Conservation (phyloP, 1,284 basidiomycete species). For the Heliocybe sulcata region DNA sequence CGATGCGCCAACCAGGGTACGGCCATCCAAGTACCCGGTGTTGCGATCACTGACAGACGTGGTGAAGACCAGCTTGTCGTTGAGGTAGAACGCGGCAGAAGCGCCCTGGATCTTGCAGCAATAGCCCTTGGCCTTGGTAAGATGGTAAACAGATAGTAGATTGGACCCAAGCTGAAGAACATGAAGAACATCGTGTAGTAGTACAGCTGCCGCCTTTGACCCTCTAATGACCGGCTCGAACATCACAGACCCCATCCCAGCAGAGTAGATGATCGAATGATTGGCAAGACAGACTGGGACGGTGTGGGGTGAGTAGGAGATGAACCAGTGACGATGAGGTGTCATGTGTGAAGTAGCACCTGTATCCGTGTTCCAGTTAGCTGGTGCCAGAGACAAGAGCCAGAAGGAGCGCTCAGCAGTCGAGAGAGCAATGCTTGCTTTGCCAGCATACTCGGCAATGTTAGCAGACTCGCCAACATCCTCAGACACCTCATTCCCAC, state of each 20-base stretch:
- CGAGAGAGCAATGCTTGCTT: neutral
- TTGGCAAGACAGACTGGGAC: constrained; percentile 22
- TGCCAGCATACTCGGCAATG: neutral
- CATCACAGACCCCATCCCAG: constrained; percentile 21
- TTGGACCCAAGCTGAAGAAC: neutral
- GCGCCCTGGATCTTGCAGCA: neutral
- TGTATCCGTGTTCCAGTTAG: constrained; percentile 25
- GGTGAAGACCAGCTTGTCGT: neutral
- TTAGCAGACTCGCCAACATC: no score
- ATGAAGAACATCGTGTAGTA: neutral
- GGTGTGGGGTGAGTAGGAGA: constrained; percentile 16
- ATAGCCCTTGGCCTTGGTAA: neutral
- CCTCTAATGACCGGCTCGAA: neutral
- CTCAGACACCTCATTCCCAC: no score
- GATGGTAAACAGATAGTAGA: neutral
- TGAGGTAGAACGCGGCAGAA: neutral
- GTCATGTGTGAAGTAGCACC: constrained; percentile 30
- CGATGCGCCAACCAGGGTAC: constrained; percentile 8
- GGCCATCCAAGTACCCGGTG: constrained; percentile 6
- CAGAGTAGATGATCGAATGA: constrained; percentile 20
- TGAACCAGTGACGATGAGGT: constrained; percentile 24
- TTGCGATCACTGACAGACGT: constrained; percentile 11
- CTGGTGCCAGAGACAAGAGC: neutral
- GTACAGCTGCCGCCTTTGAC: neutral
- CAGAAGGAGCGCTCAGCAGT: neutral